A percentile compares a stretch with the other conserved stretches of the same genome.
Conservation (phyloP, 345 rosid genomes). For the Linum trigynum region DNA sequence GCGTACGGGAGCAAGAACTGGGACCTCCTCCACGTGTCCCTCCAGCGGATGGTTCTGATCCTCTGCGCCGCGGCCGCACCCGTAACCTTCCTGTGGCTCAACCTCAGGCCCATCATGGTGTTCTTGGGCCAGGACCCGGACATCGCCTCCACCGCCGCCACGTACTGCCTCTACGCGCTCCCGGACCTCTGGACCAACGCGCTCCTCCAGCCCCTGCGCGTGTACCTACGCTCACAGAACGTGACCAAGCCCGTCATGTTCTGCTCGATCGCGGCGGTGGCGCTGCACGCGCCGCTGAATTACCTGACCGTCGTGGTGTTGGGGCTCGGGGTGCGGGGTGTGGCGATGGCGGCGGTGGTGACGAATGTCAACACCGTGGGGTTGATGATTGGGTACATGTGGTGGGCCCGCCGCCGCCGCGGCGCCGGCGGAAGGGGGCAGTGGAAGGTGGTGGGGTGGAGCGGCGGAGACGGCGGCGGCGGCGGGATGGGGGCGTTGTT, state of each 20-base stretch:
- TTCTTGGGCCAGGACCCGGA: constrained; percentile 73
- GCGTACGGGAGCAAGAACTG: constrained; percentile 88
- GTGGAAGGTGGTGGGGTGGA: constrained; percentile 48
- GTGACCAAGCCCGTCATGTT: constrained; percentile 96
- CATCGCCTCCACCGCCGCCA: constrained; percentile 80
- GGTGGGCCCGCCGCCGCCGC: constrained; percentile 31
- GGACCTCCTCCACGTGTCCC: constrained; percentile 79
- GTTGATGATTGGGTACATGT: constrained; percentile 69
- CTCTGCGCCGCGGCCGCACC: constrained; percentile 67
- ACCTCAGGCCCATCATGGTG: constrained; percentile 75
- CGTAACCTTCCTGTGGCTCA: constrained; percentile 73
- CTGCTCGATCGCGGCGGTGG: constrained; percentile 69
- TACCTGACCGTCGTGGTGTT: constrained; percentile 48
- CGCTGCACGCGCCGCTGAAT: constrained; percentile 77
- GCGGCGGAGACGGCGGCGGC: constrained; percentile 32
- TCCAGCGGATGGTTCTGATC: constrained; percentile 79
- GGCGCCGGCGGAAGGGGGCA: constrained; percentile 31
- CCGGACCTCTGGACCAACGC: constrained; percentile 92
- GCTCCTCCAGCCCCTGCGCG: constrained; percentile 73
- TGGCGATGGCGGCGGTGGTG: constrained; percentile 85
- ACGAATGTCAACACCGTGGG: constrained; percentile 80
- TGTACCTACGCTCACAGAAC: constrained; percentile 74
- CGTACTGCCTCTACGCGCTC: constrained; percentile 69
- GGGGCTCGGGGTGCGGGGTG: constrained; percentile 78
- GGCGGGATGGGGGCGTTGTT: constrained; percentile 58